A percentile compares a stretch with the other conserved stretches of the same genome.
Conservation (phyloP, 805 yeast genomes). For the Ogataea naganishii region DNA sequence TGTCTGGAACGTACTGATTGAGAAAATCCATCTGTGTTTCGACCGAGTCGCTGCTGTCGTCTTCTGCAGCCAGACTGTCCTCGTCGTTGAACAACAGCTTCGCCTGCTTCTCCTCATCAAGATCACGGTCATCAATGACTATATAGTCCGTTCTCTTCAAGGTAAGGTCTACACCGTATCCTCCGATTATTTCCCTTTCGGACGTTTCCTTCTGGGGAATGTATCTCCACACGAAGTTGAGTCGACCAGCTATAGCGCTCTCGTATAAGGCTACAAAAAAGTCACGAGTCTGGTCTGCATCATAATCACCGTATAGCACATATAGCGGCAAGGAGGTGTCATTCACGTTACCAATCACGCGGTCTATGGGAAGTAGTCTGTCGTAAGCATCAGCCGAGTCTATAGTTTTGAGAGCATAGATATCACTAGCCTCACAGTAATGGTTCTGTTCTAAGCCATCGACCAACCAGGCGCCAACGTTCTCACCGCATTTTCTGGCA, state of each 20-base stretch:
- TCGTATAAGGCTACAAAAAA: conserved; percentile 53
- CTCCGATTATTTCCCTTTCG: conserved; percentile 30
- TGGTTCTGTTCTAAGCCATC: conserved; percentile 38
- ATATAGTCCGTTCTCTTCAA: conserved; percentile 60
- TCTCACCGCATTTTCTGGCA: conserved; percentile 9
- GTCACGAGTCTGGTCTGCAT: conserved; percentile 36
- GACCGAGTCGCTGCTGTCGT: not conserved
- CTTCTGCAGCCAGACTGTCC: conserved; percentile 1
- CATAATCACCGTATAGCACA: conserved; percentile 59
- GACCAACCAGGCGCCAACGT: conserved; percentile 30
- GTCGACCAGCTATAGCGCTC: conserved; percentile 54
- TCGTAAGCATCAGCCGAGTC: conserved; percentile 14
- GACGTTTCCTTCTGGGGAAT: conserved; percentile 26
- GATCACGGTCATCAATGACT: conserved; percentile 53
- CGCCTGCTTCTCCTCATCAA: conserved; percentile 17
- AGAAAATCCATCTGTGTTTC: conserved; percentile 7
- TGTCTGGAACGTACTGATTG: conserved; percentile 18
- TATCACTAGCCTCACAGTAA: conserved; percentile 62
- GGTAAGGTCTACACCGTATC: conserved; percentile 61
- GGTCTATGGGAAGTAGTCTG: conserved; percentile 40
- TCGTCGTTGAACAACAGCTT: conserved; percentile 15
- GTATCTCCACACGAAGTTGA: conserved; percentile 72
- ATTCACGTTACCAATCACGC: conserved; percentile 49
- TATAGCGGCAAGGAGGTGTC: no score
- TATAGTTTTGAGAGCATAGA: conserved; percentile 68